These are phyloP conservation scores for Hericium rajendrae DNA, from an alignment of 768 basidiomycete species.

Conservation along the genomic window DNA sequence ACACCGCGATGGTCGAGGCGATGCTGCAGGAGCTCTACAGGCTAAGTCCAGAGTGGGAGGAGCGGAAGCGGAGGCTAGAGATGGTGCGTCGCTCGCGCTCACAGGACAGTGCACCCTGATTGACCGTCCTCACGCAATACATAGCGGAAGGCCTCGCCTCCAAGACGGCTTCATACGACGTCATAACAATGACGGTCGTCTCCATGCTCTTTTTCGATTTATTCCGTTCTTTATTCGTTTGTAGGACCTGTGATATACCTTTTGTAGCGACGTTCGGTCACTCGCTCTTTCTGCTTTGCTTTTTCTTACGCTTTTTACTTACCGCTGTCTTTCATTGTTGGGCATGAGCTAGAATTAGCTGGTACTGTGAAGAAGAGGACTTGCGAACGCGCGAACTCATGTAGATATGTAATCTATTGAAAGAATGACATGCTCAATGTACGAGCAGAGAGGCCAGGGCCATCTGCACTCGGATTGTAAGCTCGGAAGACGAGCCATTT, in stretches of 20 bases:
- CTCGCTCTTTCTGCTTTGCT: neutral
- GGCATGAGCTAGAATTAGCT: neutral
- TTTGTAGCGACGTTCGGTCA: neutral
- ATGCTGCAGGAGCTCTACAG: constrained; percentile 13
- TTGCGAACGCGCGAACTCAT: neutral
- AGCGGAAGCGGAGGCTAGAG: constrained; percentile 10
- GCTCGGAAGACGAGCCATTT: no score
- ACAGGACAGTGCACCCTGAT: neutral
- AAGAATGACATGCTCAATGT: neutral
- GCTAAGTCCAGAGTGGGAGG: constrained; percentile 12
- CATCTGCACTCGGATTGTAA: no score
- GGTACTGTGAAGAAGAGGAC: neutral
- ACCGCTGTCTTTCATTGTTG: neutral
- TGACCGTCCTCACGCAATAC: neutral
- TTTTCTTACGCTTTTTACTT: neutral
- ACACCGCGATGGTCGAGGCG: constrained; percentile 10
- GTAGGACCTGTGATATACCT: no score
- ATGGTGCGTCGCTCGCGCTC: constrained; percentile 6
- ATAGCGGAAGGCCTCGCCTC: neutral
- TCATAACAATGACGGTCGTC: neutral
- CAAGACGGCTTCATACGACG: neutral
- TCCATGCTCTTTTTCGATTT: neutral
- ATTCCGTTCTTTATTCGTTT: neutral
- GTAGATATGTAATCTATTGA: neutral
- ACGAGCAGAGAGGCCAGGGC: neutral